Evolutionary conservation across 768 basidiomycete species (phyloP), one percentile per base, ranked within the genome.

Genomic region (Rhizopogon vinicolor): DNA sequence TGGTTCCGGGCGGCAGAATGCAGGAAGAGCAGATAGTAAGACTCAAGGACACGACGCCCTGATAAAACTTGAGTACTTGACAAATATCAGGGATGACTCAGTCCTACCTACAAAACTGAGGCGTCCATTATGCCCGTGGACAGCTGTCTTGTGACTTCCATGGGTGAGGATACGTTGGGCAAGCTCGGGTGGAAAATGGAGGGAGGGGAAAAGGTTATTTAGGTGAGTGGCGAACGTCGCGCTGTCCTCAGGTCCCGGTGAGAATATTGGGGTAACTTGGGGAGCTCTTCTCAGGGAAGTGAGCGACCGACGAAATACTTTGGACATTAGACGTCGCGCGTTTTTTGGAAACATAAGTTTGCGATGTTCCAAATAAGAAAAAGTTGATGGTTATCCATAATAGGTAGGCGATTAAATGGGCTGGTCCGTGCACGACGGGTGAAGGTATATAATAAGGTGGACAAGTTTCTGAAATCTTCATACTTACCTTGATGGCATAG

Each of bases 1-100:
- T 71, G 72, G 25, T 81, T 71, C 14, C 72, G 72, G 9, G 78
- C 72, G 49, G 73, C 77, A 44, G 85, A 82, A 49, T 83, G 79
- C 12, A 93, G 72, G 71, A 91, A 86, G 37, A 93, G 76, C 35
- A 86, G 74, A 48, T 89, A 80, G 66, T 91, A 93, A 6, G 87
- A 78, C 61, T 89, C 82, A 35, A 93, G 73, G 22, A 89, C 86
- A 55, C 91, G 82, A 51, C 91, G 85, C 41, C 91, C 90, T 91
- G 18, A 18, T 18, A 31, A 13, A 6, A 0, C 61, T 40, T 39
- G 37, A 39, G 18, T 29, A 31, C 18, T 16, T 7, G 9, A 25
- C 37, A 37, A 0, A 37, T 12, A 25, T 22, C 19, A 49, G 2
- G 19, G 48, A 49, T 6, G 46, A 57, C 7, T 28, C 33, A n/a